Percentiles rank a stretch among this genome's conserved stretches.
Conservation (phyloP, 2,329 filamentous ascomycete genomes). For the Aspergillus oerlinghausenensis region DNA sequence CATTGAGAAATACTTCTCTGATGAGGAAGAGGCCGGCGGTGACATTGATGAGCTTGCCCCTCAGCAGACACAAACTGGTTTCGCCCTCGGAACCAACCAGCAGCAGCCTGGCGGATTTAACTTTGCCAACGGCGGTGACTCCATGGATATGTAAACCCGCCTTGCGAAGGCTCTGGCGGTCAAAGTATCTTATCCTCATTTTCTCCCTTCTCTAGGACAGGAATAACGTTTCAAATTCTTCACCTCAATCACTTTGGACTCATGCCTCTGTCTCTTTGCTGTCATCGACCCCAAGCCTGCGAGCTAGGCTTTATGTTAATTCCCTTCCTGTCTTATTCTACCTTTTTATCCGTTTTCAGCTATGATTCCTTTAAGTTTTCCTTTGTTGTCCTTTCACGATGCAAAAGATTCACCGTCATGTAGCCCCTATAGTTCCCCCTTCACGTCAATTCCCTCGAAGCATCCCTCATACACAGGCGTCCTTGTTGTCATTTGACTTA, state of each 20-base stretch:
- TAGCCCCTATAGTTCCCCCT: constrained; percentile 31
- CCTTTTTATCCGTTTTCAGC: constrained; percentile 6
- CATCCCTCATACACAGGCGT: constrained; percentile 40
- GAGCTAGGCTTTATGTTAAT: constrained; percentile 15
- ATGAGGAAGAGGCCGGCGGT: constrained; percentile 76
- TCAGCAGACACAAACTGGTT: constrained; percentile 69
- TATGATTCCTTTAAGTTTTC: constrained; percentile 17
- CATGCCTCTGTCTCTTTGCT: background rate
- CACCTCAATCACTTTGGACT: background rate
- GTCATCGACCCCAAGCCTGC: background rate
- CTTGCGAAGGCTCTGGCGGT: background rate
- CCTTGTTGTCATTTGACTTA: constrained; percentile 30
- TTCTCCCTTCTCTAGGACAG: background rate
- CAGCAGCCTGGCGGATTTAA: constrained; percentile 78
- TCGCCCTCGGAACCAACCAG: constrained; percentile 59
- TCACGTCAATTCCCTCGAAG: constrained; percentile 21
- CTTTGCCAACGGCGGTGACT: constrained; percentile 73
- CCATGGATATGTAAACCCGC: constrained; percentile 65
- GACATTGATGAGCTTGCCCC: constrained; percentile 80
- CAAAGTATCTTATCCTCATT: background rate
- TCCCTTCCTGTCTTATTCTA: constrained; percentile 7
- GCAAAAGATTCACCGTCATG: constrained; percentile 47
- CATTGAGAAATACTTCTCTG: constrained; percentile 99
- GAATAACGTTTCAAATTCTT: constrained; percentile 1
- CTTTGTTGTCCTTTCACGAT: constrained; percentile 33